phyloP scores from a whole-genome alignment of 345 rosid genomes.

The Hibiscus trionum region DNA sequence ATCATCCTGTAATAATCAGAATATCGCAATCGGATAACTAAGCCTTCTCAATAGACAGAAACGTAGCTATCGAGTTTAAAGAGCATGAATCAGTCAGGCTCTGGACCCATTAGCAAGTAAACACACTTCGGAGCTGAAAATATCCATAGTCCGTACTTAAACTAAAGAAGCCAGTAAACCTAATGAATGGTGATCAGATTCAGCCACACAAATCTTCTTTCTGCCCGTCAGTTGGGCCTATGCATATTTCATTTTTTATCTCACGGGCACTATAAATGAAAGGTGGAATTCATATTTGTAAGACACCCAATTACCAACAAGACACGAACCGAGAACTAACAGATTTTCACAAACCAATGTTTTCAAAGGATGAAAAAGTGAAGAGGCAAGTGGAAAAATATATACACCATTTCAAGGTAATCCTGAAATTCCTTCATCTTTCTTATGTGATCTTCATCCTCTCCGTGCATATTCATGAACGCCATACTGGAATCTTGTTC shows the following conservation, averaged over 20 bases:
- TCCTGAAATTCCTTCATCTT: constrained; percentile 26
- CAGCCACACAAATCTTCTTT: too few relatives aligned
- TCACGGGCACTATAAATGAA: neutral
- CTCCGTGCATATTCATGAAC: neutral
- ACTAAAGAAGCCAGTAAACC: constrained; percentile 1
- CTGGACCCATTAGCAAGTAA: neutral
- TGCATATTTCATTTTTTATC: neutral
- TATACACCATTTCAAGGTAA: constrained; percentile 27
- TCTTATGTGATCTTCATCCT: constrained; percentile 11
- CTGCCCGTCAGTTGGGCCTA: neutral
- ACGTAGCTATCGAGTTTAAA: neutral
- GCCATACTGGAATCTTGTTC: neutral
- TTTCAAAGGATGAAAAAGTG: neutral
- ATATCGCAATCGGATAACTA: neutral
- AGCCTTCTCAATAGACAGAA: neutral
- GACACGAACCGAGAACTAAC: neutral
- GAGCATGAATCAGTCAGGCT: neutral
- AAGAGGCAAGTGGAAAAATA: neutral
- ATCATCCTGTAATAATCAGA: neutral
- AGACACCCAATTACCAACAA: neutral
- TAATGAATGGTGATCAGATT: neutral
- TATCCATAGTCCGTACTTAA: neutral
- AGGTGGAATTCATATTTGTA: neutral
- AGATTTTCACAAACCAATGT: neutral
- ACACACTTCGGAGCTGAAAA: neutral